Evolutionary conservation across 1,284 basidiomycete species (phyloP).

Genomic region (Cryptococcus sp.): DNA sequence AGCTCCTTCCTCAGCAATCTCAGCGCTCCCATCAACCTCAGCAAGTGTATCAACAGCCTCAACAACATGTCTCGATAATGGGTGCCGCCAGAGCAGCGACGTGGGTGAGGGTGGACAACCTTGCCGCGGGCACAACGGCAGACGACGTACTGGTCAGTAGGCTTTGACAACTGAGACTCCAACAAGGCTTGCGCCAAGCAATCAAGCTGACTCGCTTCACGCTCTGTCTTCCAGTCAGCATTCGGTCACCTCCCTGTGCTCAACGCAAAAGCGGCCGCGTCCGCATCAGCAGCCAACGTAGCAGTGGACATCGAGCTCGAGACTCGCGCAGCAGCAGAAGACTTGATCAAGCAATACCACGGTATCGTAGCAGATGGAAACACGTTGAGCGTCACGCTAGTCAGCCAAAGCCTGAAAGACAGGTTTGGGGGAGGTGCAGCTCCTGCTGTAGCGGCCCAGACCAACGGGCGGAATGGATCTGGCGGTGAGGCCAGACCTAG

Average conservation of each 20-base stretch:
- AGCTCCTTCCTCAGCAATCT: conserved; percentile 1
- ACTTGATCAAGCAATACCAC: conserved; percentile 72
- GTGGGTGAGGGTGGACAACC: conserved; percentile 72
- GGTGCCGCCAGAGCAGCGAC: conserved; percentile 66
- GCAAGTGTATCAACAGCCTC: not conserved
- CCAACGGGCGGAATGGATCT: not conserved
- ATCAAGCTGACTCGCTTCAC: not conserved
- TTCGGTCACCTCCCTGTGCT: conserved; percentile 76
- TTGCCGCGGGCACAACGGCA: conserved; percentile 74
- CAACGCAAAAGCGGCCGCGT: conserved; percentile 56
- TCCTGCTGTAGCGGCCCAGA: not conserved
- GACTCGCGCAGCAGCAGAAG: conserved; percentile 63
- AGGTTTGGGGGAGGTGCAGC: conserved; percentile 38
- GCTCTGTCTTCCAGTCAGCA: conserved; percentile 62
- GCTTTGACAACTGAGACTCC: not conserved
- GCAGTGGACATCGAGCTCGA: conserved; percentile 74
- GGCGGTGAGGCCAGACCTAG: not conserved
- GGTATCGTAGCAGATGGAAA: conserved; percentile 79
- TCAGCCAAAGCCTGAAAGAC: conserved; percentile 56
- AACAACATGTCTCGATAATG: conserved; percentile 64
- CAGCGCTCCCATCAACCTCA: not conserved
- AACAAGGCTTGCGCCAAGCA: not conserved
- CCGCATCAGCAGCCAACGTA: conserved; percentile 51
- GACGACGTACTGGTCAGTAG: conserved; percentile 71
- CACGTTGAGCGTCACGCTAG: conserved; percentile 65